Base-by-base conservation (phyloP, 805 yeast genomes). In the Candida ponderosae region DNA sequence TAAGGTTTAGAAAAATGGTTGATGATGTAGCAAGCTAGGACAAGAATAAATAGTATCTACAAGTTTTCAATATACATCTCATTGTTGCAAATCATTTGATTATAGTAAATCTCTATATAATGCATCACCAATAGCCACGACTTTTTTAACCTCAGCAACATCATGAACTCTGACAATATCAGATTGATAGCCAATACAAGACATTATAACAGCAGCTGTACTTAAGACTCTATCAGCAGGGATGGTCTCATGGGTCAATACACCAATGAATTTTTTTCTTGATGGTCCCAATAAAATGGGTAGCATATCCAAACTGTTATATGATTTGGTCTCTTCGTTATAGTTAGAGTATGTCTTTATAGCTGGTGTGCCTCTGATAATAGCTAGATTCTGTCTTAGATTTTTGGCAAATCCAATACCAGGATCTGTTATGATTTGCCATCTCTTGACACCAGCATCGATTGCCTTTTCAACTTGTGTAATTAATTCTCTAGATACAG, bases 361-460 rank as follows among this genome's bases (percentile, higher is more conserved):
- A 23, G 42, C 47, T 34, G 59, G 72, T 41, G 68, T 45, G 16
- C 74, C 66, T 42, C 76, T 70, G 21, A 93, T 68, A 1, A 87
- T 48, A 18, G 69, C 68, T 24, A 89, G 46, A 56, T 89, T 90
- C 51, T 89, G 95, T 7, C 54, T 46, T n/a, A 70, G 48, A 37
- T 69, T 71, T 56, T 93, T 93, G n/a, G 97, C 97, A 60, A 93
- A 93, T 2, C 99, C 98, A 31, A 93, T 61, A 2, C 98, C 98
- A 1, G 99, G 98, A 55, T 93, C 99, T 4, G 88, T 51, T 15
- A 93, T 76, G 4, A 93, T 64, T 59, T 93, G 97, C 96, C 96
- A 93, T 57, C 90, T 77, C 40, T 70, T 66, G 2, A 90, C 76
- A 5, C 96, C 96, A 0, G 57, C 62, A 1, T 47, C 49, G 32